A percentile compares a stretch with the other conserved stretches of the same genome.
Evolutionary conservation across 2,329 filamentous ascomycete species (phyloP).

Genomic region (Xylariaceae sp.): DNA sequence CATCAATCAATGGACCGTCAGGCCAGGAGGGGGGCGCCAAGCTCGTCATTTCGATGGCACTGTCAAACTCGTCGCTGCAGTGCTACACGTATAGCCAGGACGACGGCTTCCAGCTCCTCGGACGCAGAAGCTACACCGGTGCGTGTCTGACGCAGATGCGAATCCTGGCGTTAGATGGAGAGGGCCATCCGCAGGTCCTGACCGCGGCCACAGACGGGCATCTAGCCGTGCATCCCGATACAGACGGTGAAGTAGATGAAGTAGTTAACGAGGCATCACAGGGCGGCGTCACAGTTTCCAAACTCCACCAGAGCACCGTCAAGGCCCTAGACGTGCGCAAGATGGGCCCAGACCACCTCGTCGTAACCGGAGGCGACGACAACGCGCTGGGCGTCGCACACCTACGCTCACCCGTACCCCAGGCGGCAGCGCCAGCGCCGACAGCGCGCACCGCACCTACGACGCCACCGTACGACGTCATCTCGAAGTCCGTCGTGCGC

Average conservation of each 20-base stretch:
- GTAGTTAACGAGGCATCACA: slow-evolving; percentile 15
- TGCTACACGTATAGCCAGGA: slow-evolving; percentile 45
- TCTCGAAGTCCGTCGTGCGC: slow-evolving; percentile 35
- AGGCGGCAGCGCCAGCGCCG: background rate
- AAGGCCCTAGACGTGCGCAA: slow-evolving; percentile 54
- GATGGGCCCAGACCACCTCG: slow-evolving; percentile 33
- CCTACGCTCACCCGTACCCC: slow-evolving; percentile 9
- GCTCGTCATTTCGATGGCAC: slow-evolving; percentile 65
- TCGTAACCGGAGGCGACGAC: slow-evolving; percentile 84
- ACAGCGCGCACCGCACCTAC: slow-evolving; percentile 1
- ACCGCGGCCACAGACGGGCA: slow-evolving; percentile 81
- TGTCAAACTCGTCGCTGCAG: slow-evolving; percentile 80
- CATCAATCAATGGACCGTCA: too few relatives aligned
- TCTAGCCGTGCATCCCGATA: slow-evolving; percentile 48
- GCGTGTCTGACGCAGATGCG: slow-evolving; percentile 69
- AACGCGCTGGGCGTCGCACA: slow-evolving; percentile 59
- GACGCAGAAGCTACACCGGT: slow-evolving; percentile 59
- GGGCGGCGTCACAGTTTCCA: slow-evolving; percentile 28
- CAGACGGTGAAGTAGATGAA: slow-evolving; percentile 29
- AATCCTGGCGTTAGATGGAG: slow-evolving; percentile 30
- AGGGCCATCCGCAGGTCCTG: slow-evolving; percentile 40
- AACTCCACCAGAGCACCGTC: slow-evolving; percentile 76
- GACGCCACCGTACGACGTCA: slow-evolving; percentile 4
- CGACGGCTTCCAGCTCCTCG: slow-evolving; percentile 45
- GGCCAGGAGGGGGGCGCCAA: slow-evolving; percentile 3